These are phyloP conservation scores for Jaltomata sinuosa DNA, from an alignment of 257 asterid species.

Conservation along the genomic window DNA sequence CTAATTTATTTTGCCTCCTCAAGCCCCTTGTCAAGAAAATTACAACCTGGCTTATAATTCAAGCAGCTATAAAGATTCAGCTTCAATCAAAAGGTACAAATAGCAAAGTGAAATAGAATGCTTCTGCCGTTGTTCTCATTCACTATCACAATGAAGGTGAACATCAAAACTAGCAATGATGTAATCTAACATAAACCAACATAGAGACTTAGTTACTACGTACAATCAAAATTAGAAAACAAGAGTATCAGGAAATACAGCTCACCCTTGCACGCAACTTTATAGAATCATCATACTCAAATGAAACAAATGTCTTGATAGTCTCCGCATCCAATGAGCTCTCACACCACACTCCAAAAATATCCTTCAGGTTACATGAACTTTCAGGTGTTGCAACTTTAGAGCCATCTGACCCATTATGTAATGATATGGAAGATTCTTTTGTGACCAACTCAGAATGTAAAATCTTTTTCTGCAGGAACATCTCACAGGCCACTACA, in stretches of 20 bases:
- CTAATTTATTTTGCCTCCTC: not conserved
- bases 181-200: not conserved
- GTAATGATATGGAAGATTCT: constrained; percentile 31
- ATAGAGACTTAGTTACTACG: not conserved
- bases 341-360: constrained; percentile 51
- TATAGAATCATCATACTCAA: constrained; percentile 36
- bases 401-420: constrained; percentile 23
- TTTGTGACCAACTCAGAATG: constrained; percentile 41
- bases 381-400: constrained; percentile 17
- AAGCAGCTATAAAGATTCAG: not conserved
- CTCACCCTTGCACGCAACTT: constrained; percentile 60
- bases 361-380: constrained; percentile 33
- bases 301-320: constrained; percentile 62
- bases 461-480: constrained; percentile 64
- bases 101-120: not conserved
- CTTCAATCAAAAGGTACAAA: not conserved
- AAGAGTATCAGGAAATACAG: not conserved
- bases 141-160: not conserved
- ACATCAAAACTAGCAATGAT: not conserved
- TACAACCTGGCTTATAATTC: not conserved
- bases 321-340: constrained; percentile 46
- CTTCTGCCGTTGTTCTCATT: not conserved
- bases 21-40: not conserved
- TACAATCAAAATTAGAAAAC: not conserved
- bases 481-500: constrained; percentile 65